Evolutionary conservation across 768 basidiomycete species (phyloP), one percentile per base, ranked within the genome.

Genomic region (Agrocybe chaxingu): DNA sequence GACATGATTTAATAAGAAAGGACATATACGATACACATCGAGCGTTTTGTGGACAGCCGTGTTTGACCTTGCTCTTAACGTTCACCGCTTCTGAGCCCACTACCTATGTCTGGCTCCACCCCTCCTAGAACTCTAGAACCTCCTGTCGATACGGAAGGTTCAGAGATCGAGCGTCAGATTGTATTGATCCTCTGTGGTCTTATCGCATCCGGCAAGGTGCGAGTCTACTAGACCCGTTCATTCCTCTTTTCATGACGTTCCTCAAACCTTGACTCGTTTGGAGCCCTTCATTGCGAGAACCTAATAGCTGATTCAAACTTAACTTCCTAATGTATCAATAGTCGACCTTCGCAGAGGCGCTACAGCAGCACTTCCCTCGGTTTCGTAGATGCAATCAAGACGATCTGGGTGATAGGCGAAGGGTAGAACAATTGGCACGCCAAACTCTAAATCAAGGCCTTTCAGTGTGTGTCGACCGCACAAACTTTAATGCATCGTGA

Each of bases 331-430:
- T 42, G n/a, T 40, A 34, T 29, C 33, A 7, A 34, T 53, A 77
- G 71, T 75, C 74, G 31, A 86, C 87, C 1, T 92, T 92, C 62
- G 87, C 90, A 42, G 65, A 82, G 55, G 81, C 84, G n/a, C 74
- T 92, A 4, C 72, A 89, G 59, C 52, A 62, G 4, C 67, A 84
- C 57, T 77, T 77, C 51, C 85, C 89, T 7, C 66, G 66, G 37
- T 87, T 89, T 62, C 70, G 72, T 39, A 76, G 87, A 57, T 91
- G 87, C 64, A 89, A 82, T 69, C 89, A 92, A 66, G 90, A 92
- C 59, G 85, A 90, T 47, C 74, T 92, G 38, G 90, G 88, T 12
- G 72, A 74, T 58, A 76, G 89, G 57, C 75, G 74, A 9, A 66
- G 58, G n/a, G 89, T 91, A 0, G 89, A 91, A 62, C 62, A 68